phyloP scores from a whole-genome alignment of 768 basidiomycete species.

The Scleroderma bovista region DNA sequence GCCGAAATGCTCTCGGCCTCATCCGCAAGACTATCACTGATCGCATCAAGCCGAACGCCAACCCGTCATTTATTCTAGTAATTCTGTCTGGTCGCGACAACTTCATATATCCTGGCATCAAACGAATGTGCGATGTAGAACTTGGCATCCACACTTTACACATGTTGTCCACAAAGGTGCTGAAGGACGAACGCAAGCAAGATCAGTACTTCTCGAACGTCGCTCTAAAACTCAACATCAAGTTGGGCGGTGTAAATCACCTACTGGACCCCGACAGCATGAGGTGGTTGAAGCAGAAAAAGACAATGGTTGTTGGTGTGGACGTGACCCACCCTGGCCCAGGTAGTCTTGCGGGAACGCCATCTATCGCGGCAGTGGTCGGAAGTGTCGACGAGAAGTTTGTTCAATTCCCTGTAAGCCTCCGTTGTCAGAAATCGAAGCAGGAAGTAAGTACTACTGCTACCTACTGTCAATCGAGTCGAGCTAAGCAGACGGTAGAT shows the following conservation, averaged over 20 bases:
- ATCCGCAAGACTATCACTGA: slow-evolving; percentile 40
- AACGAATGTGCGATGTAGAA: slow-evolving; percentile 68
- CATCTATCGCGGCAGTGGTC: slow-evolving; percentile 80
- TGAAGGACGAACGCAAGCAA: slow-evolving; percentile 49
- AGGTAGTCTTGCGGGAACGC: slow-evolving; percentile 60
- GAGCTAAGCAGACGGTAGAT: slow-evolving; percentile 41
- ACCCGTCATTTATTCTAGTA: slow-evolving; percentile 65
- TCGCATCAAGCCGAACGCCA: slow-evolving; percentile 21
- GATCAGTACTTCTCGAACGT: slow-evolving; percentile 83
- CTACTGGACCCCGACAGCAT: slow-evolving; percentile 54
- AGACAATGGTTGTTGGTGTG: slow-evolving; percentile 82
- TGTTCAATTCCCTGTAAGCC: slow-evolving; percentile 72
- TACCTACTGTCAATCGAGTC: not conserved
- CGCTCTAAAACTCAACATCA: slow-evolving; percentile 76
- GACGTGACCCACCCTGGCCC: slow-evolving; percentile 81
- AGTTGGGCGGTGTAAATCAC: slow-evolving; percentile 81
- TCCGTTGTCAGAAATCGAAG: slow-evolving; percentile 52
- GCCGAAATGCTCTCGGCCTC: slow-evolving; percentile 30
- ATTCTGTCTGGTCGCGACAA: slow-evolving; percentile 64
- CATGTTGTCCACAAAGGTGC: slow-evolving; percentile 60
- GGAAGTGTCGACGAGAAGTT: slow-evolving; percentile 66
- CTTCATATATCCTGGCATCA: slow-evolving; percentile 76
- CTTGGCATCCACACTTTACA: slow-evolving; percentile 75
- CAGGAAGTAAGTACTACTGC: slow-evolving; percentile 17
- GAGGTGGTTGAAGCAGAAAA: slow-evolving; percentile 58